Evolutionary conservation across 2,329 filamentous ascomycete genomes (phyloP), one percentile per base, ranked within the genome.

Genomic region (Alternaria arborescens): DNA sequence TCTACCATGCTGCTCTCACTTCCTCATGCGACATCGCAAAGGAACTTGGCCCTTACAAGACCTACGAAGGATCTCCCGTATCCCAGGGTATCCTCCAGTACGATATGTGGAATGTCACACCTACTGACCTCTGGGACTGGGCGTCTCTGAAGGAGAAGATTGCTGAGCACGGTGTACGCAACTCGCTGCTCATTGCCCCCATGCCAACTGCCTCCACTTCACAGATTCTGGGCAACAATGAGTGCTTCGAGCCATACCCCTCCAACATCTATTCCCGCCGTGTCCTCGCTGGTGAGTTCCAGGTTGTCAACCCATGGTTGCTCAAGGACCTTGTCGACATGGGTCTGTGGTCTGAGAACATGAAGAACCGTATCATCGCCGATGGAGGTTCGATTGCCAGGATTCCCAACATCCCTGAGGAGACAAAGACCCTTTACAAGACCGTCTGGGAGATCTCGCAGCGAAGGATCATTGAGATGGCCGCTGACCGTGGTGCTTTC

Each of bases 331-430:
- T 99, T 30, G 95, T 99, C 70, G 95, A 99, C 77, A 92, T 97
- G 84, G 95, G 95, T 63, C 86, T 99, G 44, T 99, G 95, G 95
- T 97, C 94, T 48, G 94, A 99, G 82, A 93, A 93, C 84, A 99
- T 99, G 95, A 99, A 99, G 90, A 99, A 99, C 86, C 93, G 95
- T 73, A 99, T 99, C 86, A 99, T 99, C 75, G 91, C 95, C 59
- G 94, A 97, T 65, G 92, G 92, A 70, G 95, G 95, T 69, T 98
- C 94, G 20, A 91, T 99, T 57, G 95, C 98, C 81, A 94, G 95
- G 81, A 94, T 99, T 66, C 92, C 94, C 77, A 98, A 96, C 82
- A 97, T 99, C 65, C 94, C 95, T 14, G 88, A 91, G 32, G 95
- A 99, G 71, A 91, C 97, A 85, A 99, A 99, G 85, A 89, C 90